Base-by-base conservation (phyloP, 164 flowering plant species). In the Vitis rupestris region DNA sequence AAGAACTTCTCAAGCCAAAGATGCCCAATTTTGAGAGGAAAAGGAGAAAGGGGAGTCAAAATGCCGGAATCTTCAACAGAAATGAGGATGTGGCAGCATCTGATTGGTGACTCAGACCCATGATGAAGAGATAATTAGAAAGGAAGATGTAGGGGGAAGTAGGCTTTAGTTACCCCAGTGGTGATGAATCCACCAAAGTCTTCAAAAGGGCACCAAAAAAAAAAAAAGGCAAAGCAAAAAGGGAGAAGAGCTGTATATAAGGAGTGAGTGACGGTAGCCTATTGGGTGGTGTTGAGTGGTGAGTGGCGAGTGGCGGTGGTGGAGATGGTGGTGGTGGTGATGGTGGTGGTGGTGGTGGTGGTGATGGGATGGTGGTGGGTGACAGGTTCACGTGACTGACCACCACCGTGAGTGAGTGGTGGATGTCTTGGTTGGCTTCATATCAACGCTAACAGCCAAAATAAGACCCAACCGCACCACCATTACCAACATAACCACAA, bases 401-500 rank as follows among this genome's bases (percentile, higher is more conserved):
- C 78, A 70, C 70, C 69, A 64, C 78, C 55, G 27, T 59, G 16
- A 52, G 10, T n/a, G 67, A 13, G 54, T 47, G 74, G 70, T 77
- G 83, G 82, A 67, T 70, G 71, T 70, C 74, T 63, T 54, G 73
- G 73, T 81, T 84, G 86, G 92, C 87, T 86, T 87, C 81, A 75
- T 81, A 79, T 71, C 86, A 81, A 86, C 88, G 95, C 92, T 74
- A 84, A 74, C 78, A 66, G 78, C 85, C 89, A 79, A 81, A 80
- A 53, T 8, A 54, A 37, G 44, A 64, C 55, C 30, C 70, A 64
- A 72, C 74, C 71, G 61, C 50, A 68, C 30, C 62, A 63, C 16
- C 61, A 55, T 67, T 58, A 58, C 58, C 58, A 27, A 29, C 44
- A 69, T 11, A 63, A 52, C 27, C 58, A 67, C 67, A 59, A 69